Base-by-base conservation (phyloP, 208 protist genomes). In the Trypanosoma platydactyli region DNA sequence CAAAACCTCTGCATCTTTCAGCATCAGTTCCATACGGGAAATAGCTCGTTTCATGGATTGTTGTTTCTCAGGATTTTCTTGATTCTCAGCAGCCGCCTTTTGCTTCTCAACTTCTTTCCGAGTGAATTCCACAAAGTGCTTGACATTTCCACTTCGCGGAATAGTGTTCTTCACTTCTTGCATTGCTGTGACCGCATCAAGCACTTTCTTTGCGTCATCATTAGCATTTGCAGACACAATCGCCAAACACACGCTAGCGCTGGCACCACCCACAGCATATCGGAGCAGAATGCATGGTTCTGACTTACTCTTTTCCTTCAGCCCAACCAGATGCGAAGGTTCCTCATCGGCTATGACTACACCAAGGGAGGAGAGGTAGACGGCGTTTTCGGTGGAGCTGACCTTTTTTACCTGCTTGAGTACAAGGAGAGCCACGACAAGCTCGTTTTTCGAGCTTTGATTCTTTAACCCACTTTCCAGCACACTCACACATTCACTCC, bases 101-200 rank as follows among this genome's bases (percentile, higher is more conserved):
- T 74, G 82, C 40, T 75, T 69, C 1, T 67, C 55, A 20, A 92
- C 57, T 68, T 92, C 80, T 56, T 84, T 81, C 54, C 79, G 73
- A 38, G 83, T 88, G 61, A 81, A 89, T 25, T 92, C 83, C 27
- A 88, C 68, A 62, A 92, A 92, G 44, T 82, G 86, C 62, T 79
- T 79, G 25, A 92, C 76, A 61, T 92, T 92, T 62, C 86, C 86
- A 64, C 86, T 92, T 56, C 86, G 86, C 5, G 86, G 86, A 35
- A 72, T 62, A 24, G 68, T 72, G 74, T 92, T 92, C 62, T 77
- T 71, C 6, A 89, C 75, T 42, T 59, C 41, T 22, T 79, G 72
- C 57, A 89, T 74, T 44, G 72, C 56, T 41, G 73, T 71, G 12
- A 79, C 58, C 13, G 41, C 48, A 5, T 75, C 68, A 7, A 92